These are phyloP conservation scores for Clavispora asparagi DNA, from an alignment of 805 yeast species.

Conservation along the genomic window DNA sequence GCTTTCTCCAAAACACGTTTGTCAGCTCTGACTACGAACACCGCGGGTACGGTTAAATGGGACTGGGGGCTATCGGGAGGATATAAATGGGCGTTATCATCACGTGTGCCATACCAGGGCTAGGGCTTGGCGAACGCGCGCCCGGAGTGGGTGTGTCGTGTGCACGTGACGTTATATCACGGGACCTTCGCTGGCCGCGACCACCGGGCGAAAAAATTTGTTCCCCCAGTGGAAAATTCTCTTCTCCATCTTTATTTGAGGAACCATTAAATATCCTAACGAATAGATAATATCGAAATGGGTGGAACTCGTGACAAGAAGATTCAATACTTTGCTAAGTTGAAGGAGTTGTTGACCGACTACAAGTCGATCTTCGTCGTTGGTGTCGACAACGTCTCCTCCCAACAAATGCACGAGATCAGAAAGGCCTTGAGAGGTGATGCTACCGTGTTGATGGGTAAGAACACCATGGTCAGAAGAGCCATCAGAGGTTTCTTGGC, in stretches of 20 bases:
- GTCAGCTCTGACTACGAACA: constrained; percentile 62
- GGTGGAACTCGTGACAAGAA: constrained; percentile 99
- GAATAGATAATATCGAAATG: constrained; percentile 75
- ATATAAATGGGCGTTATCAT: too few relatives aligned
- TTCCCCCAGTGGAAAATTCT: background rate
- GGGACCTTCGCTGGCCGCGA: background rate
- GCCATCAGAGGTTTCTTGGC: constrained; percentile 94
- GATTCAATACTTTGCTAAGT: constrained; percentile 89
- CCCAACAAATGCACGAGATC: constrained; percentile 99
- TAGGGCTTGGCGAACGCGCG: too few relatives aligned
- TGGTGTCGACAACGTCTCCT: constrained; percentile 99
- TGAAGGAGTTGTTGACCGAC: constrained; percentile 92
- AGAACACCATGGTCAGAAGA: constrained; percentile 99
- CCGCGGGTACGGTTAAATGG: constrained; percentile 36
- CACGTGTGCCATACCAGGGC: background rate
- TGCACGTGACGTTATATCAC: background rate
- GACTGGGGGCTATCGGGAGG: too few relatives aligned
- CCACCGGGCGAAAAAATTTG: constrained; percentile 6
- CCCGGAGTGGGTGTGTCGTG: too few relatives aligned
- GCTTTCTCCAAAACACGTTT: constrained; percentile 55
- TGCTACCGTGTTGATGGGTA: constrained; percentile 98
- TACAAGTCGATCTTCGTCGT: constrained; percentile 98
- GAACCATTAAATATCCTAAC: constrained; percentile 87
- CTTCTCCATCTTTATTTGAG: constrained; percentile 21
- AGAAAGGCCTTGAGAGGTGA: constrained; percentile 94